Evolutionary conservation across 768 basidiomycete genomes (phyloP).

Genomic region (Phaeotremella skinneri): DNA sequence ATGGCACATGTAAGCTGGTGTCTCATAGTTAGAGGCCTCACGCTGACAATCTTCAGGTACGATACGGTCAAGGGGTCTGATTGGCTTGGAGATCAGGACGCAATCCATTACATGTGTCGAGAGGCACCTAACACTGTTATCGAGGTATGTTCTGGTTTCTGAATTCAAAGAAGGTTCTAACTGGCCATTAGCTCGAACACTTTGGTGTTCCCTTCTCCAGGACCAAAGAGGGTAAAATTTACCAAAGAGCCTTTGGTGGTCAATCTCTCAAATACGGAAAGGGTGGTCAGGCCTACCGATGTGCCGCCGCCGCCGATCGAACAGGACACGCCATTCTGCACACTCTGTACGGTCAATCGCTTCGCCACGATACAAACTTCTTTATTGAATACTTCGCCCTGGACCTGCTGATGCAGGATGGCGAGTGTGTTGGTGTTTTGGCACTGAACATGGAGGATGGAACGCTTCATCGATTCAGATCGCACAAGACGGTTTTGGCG

Average conservation of each 20-base stretch:
- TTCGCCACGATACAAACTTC: constrained; percentile 98
- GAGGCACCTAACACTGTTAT: constrained; percentile 93
- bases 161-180: too few relatives aligned
- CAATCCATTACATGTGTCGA: constrained; percentile 99
- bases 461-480: constrained; percentile 94
- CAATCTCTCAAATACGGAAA: constrained; percentile 96
- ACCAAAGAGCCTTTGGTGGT: constrained; percentile 98
- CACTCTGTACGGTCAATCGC: constrained; percentile 97
- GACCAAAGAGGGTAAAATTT: constrained; percentile 98
- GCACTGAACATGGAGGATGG: constrained; percentile 99
- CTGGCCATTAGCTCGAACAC: constrained; percentile 79
- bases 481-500: constrained; percentile 96
- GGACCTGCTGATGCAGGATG: constrained; percentile 97
- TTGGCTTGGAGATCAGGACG: constrained; percentile 99
- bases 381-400: constrained; percentile 99
- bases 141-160: constrained; percentile 59
- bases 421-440: constrained; percentile 98
- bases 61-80: constrained; percentile 91
- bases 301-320: constrained; percentile 96
- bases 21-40: background rate
- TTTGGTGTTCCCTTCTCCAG: constrained; percentile 98
- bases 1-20: constrained; percentile 78
- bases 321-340: constrained; percentile 98
- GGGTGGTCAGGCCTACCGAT: constrained; percentile 98
- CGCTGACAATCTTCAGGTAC: constrained; percentile 33